Base-by-base conservation (phyloP, 768 basidiomycete genomes). In the Agaricus subrufescens region DNA sequence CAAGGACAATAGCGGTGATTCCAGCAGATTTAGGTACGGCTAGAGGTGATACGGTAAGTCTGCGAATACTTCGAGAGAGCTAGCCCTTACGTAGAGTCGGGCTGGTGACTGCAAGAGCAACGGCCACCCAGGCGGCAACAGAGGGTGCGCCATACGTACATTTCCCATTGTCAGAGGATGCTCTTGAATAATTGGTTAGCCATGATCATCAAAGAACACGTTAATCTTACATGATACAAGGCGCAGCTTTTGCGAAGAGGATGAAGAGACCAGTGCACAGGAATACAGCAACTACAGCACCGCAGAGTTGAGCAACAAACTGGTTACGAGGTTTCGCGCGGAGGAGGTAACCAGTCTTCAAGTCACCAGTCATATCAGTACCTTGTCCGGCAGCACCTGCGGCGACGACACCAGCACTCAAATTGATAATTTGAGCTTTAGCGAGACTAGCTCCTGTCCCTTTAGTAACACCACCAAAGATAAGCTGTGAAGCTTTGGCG, bases 311-410 rank as follows among this genome's bases (percentile, higher is more conserved):
- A 26, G 80, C 82, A 58, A 81, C 71, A 63, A 86, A 86, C 69
- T 86, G 81, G 66, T 82, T 81, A 54, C 69, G 75, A 39, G 85
- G 85, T 61, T 83, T 85, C 11, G 83, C 79, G 50, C 85, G 73
- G 26, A 86, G 75, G 56, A 87, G 80, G 65, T 85, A 85, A 58
- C 83, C 82, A n/a, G 86, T 83, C 70, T 86, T 85, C 61, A 86
- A 66, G 65, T 87, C 85, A 54, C 83, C 78, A 46, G 79, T 81
- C 85, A 87, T 85, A 64, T 87, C 86, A 30, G 76, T 63, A 25
- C 82, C 75, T 62, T 84, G 82, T 23, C 75, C 80, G 23, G 83
- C 81, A 48, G 82, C 76, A 34, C 80, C 81, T 47, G 73, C 80
- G 27, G 82, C 73, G 59, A 84, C 68, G 44, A 79, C 72, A 67